phyloP scores from a whole-genome alignment of 148 eudicot species.

The Dysphania ambrosioides region DNA sequence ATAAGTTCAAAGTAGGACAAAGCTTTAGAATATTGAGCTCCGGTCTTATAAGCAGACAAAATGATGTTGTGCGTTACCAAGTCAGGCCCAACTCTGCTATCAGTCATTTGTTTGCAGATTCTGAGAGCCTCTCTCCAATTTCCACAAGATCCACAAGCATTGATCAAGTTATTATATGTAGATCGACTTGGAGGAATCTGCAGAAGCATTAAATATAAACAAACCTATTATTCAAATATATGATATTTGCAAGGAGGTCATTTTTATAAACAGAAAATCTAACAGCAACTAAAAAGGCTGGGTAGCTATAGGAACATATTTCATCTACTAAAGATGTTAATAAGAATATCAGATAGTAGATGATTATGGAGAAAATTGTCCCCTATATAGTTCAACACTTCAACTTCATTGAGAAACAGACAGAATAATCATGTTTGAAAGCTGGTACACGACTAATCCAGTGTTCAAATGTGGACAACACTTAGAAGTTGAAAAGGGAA shows the following conservation, averaged over 20 bases:
- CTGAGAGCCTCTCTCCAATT: conserved; percentile 93
- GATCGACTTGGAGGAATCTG: conserved; percentile 92
- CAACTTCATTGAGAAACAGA: too few species aligned
- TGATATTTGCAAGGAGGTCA: neutral
- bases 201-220: conserved; percentile 14
- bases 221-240: neutral
- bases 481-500: too few species aligned
- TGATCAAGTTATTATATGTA: conserved; percentile 86
- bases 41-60: conserved; percentile 83
- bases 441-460: too few species aligned
- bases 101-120: conserved; percentile 88
- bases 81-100: conserved; percentile 96
- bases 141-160: conserved; percentile 98
- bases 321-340: neutral
- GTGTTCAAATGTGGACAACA: too few species aligned
- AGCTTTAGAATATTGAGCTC: conserved; percentile 77
- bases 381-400: too few species aligned
- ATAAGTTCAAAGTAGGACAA: conserved; percentile 88
- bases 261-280: neutral
- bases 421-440: too few species aligned
- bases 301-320: neutral
- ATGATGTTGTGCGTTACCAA: conserved; percentile 90
- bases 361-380: neutral
- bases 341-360: neutral
- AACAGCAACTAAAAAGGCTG: neutral